Percentiles rank a stretch among this genome's conserved stretches.
Evolutionary conservation across 208 protist genomes (phyloP).

Genomic region (Trichomonas tenax): DNA sequence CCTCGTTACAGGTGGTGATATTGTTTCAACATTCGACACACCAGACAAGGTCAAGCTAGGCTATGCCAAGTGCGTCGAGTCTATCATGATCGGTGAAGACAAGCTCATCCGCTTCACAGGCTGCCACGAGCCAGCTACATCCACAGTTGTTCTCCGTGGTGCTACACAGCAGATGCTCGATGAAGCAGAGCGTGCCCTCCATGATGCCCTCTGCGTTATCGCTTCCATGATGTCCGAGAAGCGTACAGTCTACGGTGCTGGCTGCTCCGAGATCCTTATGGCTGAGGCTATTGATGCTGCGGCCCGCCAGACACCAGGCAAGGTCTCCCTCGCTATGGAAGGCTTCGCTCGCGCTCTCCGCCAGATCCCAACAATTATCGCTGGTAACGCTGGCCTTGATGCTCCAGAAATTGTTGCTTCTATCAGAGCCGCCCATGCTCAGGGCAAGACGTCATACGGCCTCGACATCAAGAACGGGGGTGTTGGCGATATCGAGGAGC

Average conservation of each 20-base stretch:
- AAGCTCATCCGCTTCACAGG: conserved; percentile 90
- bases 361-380: conserved; percentile 52
- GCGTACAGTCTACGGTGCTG: conserved; percentile 81
- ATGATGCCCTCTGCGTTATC: conserved; percentile 98
- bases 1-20: conserved; percentile 82
- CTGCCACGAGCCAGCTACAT: conserved; percentile 74
- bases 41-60: conserved; percentile 74
- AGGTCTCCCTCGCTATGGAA: conserved; percentile 63
- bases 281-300: conserved; percentile 82
- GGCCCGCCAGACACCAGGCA: conserved; percentile 62
- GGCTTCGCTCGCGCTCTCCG: conserved; percentile 86
- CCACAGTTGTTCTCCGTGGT: conserved; percentile 96
- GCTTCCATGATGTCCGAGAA: conserved; percentile 70
- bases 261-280: conserved; percentile 94
- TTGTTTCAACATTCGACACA: conserved; percentile 95
- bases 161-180: conserved; percentile 92
- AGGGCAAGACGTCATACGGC: conserved; percentile 41
- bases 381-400: conserved; percentile 89
- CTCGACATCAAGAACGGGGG: conserved; percentile 72
- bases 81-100: conserved; percentile 94
- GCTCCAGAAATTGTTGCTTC: conserved; percentile 73
- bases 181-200: conserved; percentile 95
- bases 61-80: conserved; percentile 25
- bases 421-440: conserved; percentile 27
- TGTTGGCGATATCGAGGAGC: conserved; percentile 70